These are phyloP conservation scores for Populus euphratica DNA, from an alignment of 345 rosid species.

Conservation along the genomic window DNA sequence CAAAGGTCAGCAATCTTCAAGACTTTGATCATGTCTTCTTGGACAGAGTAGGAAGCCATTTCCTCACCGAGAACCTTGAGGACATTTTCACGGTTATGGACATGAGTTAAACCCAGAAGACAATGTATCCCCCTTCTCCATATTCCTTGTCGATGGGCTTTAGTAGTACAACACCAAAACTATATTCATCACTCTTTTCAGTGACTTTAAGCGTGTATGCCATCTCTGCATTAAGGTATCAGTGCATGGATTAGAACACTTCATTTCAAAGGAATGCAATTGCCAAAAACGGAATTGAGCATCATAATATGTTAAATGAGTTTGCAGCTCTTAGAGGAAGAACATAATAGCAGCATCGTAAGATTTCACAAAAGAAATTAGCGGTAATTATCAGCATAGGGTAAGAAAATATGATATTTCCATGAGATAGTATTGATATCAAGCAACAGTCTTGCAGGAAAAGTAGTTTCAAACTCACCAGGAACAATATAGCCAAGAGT, in stretches of 20 bases:
- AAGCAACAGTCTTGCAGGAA: neutral
- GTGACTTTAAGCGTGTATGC: slow-evolving; percentile 69
- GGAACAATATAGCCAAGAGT: slow-evolving; percentile 95
- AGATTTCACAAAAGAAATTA: neutral
- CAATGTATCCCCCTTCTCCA: slow-evolving; percentile 79
- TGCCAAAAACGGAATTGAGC: neutral
- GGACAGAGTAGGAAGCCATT: slow-evolving; percentile 32
- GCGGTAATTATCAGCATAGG: neutral
- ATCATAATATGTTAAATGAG: neutral
- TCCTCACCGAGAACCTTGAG: slow-evolving; percentile 49
- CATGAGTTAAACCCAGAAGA: slow-evolving; percentile 61
- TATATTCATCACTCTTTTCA: slow-evolving; percentile 78
- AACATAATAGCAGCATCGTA: neutral
- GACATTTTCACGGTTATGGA: slow-evolving; percentile 44
- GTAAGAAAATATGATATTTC: neutral
- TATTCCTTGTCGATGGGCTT: slow-evolving; percentile 64
- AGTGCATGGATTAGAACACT: neutral
- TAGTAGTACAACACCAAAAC: slow-evolving; percentile 81
- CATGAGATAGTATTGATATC: neutral
- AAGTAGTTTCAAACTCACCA: slow-evolving; percentile 41
- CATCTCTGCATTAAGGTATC: slow-evolving; percentile 49
- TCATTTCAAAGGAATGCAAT: neutral
- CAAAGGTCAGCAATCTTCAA: slow-evolving; percentile 67
- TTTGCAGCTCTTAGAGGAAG: neutral
- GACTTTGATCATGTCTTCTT: slow-evolving; percentile 63